A percentile compares a stretch with the other conserved stretches of the same genome.
Conservation (phyloP, 192 early-diverging fungal species). For the Geosiphon pyriformis region DNA sequence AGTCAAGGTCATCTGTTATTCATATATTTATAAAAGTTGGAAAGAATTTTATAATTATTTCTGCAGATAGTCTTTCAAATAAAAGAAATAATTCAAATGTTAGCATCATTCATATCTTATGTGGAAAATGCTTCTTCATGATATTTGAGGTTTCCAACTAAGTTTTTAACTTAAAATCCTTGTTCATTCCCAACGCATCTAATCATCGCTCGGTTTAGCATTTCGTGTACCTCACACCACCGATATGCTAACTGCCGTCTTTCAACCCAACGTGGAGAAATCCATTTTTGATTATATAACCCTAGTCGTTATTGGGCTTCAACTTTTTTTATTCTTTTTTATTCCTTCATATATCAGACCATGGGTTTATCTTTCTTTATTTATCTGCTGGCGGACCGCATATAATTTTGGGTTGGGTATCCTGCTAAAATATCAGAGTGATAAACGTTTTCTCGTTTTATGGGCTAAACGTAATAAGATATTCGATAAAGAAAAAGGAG, state of each 20-base stretch:
- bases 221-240: conserved; percentile 71
- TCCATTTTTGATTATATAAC: conserved; percentile 71
- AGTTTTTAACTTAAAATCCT: too few relatives aligned
- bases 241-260: conserved; percentile 71
- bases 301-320: conserved; percentile 55
- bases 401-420: conserved; percentile 87
- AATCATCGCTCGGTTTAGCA: too few relatives aligned
- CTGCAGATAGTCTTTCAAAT: neutral
- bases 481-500: conserved; percentile 53
- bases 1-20: neutral
- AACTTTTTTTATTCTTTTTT: conserved; percentile 63
- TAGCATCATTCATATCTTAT: too few relatives aligned
- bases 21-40: too few relatives aligned
- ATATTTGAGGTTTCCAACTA: too few relatives aligned
- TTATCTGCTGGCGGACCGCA: conserved; percentile 80
- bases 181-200: too few relatives aligned
- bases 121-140: too few relatives aligned
- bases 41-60: conserved; percentile 1
- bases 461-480: conserved; percentile 65
- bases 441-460: conserved; percentile 62
- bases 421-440: conserved; percentile 76
- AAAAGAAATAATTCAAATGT: too few relatives aligned
- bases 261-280: conserved; percentile 63
- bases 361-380: conserved; percentile 63
- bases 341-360: conserved; percentile 50